These are phyloP conservation scores for Nemania bipapillata DNA, from an alignment of 2,329 filamentous ascomycete genomes.

Conservation along the genomic window DNA sequence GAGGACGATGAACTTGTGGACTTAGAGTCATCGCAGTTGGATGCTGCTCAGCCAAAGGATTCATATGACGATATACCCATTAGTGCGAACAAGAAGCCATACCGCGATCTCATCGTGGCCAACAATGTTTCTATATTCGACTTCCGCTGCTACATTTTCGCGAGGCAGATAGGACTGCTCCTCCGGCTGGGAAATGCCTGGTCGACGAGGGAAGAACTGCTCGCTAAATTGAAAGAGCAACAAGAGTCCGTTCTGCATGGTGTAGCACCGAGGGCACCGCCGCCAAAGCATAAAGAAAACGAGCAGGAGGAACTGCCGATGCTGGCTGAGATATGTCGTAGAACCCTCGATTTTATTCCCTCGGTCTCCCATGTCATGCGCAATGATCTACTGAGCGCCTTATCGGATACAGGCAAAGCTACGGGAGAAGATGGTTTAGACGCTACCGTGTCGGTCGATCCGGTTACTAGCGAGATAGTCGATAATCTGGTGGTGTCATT, in stretches of 20 bases:
- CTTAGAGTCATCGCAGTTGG: conserved; percentile 58
- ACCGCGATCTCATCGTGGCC: conserved; percentile 88
- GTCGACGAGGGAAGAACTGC: conserved; percentile 70
- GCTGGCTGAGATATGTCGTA: conserved; percentile 85
- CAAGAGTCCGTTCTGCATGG: conserved; percentile 68
- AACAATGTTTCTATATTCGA: conserved; percentile 98
- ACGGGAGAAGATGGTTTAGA: conserved; percentile 52
- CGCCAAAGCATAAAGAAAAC: conserved; percentile 62
- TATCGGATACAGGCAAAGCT: conserved; percentile 57
- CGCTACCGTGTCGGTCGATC: conserved; percentile 46
- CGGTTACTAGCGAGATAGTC: conserved; percentile 64
- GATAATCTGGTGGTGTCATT: conserved; percentile 83
- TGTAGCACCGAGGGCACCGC: conserved; percentile 63
- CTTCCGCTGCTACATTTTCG: conserved; percentile 93
- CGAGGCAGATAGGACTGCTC: conserved; percentile 83
- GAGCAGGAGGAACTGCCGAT: conserved; percentile 79
- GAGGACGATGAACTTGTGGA: conserved; percentile 59
- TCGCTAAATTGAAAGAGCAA: conserved; percentile 71
- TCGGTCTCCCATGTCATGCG: conserved; percentile 82
- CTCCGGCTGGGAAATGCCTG: conserved; percentile 82
- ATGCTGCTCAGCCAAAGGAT: conserved; percentile 49
- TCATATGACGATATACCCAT: conserved; percentile 69
- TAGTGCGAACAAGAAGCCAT: conserved; percentile 77
- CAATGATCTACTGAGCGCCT: conserved; percentile 76
- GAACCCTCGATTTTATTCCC: conserved; percentile 85